A percentile compares a stretch with the other conserved stretches of the same genome.
These are phyloP conservation scores for Fragaria nilgerrensis DNA, from an alignment of 306 rosid genomes.

Conservation along the genomic window DNA sequence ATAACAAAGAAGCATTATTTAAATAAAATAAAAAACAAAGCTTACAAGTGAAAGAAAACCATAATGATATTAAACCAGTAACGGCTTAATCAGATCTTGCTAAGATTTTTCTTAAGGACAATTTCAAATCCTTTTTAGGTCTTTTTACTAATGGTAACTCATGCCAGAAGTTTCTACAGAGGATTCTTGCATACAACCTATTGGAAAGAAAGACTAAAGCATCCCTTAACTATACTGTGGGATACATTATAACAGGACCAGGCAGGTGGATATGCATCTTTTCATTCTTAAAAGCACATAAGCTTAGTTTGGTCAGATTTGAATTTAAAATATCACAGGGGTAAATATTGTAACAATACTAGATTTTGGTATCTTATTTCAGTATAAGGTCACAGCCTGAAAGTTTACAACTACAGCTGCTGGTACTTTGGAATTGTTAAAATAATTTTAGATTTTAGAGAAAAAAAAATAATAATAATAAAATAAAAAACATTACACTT, in stretches of 20 bases:
- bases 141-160: neutral
- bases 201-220: constrained; percentile 18
- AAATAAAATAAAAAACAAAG: neutral
- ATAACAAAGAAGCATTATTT: constrained; percentile 27
- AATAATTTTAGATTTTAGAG: too few species aligned
- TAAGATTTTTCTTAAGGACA: neutral
- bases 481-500: too few species aligned
- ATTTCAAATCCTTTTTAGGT: neutral
- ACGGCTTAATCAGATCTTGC: neutral
- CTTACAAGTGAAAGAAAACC: neutral
- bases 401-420: neutral
- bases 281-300: neutral
- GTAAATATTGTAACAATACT: neutral
- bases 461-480: constrained; percentile 31
- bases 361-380: neutral
- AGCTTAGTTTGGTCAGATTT: constrained; percentile 3
- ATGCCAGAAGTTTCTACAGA: neutral
- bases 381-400: neutral
- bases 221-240: neutral
- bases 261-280: neutral
- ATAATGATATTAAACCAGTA: neutral
- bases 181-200: neutral
- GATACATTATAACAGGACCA: neutral
- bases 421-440: neutral
- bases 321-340: neutral